Evolutionary conservation across 2,329 filamentous ascomycete genomes (phyloP).

Genomic region (Cercospora sp.): DNA sequence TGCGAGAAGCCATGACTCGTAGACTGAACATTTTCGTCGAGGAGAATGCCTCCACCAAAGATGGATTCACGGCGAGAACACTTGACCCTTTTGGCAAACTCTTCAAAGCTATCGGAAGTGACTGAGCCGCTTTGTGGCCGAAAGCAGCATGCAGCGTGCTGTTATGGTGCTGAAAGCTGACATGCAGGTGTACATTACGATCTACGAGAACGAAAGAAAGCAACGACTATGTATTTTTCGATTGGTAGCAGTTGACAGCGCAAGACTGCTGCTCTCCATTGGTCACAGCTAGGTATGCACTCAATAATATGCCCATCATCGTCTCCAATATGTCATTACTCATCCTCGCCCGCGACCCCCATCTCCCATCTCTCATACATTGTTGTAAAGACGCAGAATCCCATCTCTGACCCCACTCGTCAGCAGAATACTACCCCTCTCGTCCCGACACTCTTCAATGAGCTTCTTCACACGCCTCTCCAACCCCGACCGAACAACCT

Average conservation of each 20-base stretch:
- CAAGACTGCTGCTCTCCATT: background rate
- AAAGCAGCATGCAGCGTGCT: background rate
- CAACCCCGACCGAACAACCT: background rate
- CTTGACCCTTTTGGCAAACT: background rate
- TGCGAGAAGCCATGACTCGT: background rate
- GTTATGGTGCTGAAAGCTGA: background rate
- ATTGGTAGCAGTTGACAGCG: background rate
- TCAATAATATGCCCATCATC: background rate
- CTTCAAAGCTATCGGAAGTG: background rate
- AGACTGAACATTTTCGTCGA: background rate
- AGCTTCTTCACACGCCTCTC: background rate
- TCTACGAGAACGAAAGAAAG: background rate
- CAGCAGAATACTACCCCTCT: background rate
- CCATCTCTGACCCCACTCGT: background rate
- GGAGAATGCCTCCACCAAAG: background rate
- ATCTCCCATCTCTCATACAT: background rate
- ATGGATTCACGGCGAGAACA: background rate
- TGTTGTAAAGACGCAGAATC: background rate
- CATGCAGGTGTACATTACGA: background rate
- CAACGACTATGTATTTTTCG: background rate
- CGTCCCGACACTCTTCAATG: background rate
- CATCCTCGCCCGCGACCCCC: background rate
- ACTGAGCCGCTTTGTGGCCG: background rate
- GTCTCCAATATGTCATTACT: background rate
- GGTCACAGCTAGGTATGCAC: background rate